A percentile compares a stretch with the other conserved stretches of the same genome.
Evolutionary conservation across 164 flowering plant species (phyloP).

Genomic region (Aristolochia contorta): DNA sequence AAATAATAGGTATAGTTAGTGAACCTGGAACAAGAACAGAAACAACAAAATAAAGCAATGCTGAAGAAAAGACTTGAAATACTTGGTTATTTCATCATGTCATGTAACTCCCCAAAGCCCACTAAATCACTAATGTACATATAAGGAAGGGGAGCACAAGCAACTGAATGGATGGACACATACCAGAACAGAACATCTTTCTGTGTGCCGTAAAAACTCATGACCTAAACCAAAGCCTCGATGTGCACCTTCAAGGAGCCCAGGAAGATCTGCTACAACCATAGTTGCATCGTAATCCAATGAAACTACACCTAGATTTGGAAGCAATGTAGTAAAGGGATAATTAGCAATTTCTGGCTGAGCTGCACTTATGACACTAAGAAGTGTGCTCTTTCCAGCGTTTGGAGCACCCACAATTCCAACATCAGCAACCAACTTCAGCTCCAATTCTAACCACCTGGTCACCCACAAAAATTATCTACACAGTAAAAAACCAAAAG

Average conservation of each 20-base stretch:
- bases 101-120: no score
- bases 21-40: not conserved
- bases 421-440: conserved; percentile 94
- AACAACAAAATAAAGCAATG: not conserved
- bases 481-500: no score
- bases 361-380: conserved; percentile 90
- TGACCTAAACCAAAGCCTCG: conserved; percentile 94
- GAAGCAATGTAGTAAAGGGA: conserved; percentile 92
- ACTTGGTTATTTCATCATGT: no score
- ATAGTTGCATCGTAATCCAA: conserved; percentile 80
- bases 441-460: conserved; percentile 98
- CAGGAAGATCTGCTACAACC: conserved; percentile 94
- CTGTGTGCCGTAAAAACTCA: conserved; percentile 90
- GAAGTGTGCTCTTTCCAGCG: conserved; percentile 96
- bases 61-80: no score
- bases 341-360: conserved; percentile 88
- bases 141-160: no score
- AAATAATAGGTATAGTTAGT: not conserved
- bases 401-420: conserved; percentile 98
- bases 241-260: conserved; percentile 98
- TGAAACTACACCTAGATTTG: conserved; percentile 89
- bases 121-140: no score
- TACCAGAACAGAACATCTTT: conserved; percentile 97
- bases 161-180: not conserved
- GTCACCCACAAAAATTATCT: no score